Base-by-base conservation (phyloP, 2,329 filamentous ascomycete species). In the Clonostachys byssicola region DNA sequence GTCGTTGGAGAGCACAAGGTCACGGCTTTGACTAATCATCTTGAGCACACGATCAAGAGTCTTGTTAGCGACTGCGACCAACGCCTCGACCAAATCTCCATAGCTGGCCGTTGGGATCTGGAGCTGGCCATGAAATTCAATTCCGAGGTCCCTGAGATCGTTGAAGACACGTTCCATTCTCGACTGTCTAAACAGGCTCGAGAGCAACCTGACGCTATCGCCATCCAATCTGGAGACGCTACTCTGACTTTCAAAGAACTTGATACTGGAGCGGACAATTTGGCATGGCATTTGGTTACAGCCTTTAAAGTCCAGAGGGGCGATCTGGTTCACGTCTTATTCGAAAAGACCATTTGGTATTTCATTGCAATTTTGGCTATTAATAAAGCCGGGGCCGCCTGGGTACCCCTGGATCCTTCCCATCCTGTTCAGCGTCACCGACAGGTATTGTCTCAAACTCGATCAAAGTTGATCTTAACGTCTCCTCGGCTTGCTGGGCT, bases 201-300 rank as follows among this genome's bases (percentile, higher is more conserved):
- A 14, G n/a, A 14, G 23, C 45, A 33, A 6, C 68, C 71, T 0
- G 47, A 55, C 13, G 56, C 59, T 12, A 51, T 57, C 5, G 71
- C 71, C 18, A 62, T 73, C 30, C 55, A 67, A 42, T 68, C 70
- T 2, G 72, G 68, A 68, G 71, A 74, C 47, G 70, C 69, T 51
- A 9, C 38, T 2, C 46, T 56, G 13, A 57, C 57, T 2, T 60
- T 56, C 46, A 42, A 44, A 2, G 48, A 64, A 4, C 47, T 66
- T 6, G 46, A 58, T 1, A 39, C 44, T 18, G 18, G 20, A 4
- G 34, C 20, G 12, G 40, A 40, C 35, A 20, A 16, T n/a, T 10
- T 43, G 10, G 42, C 42, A 13, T n/a, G 34, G 17, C 42, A 23
- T 33, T 33, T 43, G 13, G 17, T 23, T 13, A 16, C 18, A 18